Evolutionary conservation across 129 eudicot genomes (phyloP).

Genomic region (Arctium lappa): DNA sequence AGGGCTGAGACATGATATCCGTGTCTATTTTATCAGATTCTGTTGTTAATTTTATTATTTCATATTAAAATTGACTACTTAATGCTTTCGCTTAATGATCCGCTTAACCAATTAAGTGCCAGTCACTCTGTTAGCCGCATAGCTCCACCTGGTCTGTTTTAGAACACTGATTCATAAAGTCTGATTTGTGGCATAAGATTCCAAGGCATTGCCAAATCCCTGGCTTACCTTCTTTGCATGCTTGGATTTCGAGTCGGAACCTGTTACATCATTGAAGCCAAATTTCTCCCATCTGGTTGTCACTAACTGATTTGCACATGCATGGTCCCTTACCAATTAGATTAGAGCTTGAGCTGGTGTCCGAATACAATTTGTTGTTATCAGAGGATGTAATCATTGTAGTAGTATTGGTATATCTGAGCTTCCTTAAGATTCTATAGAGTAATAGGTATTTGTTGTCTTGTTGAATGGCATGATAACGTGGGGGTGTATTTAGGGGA

Average conservation of each 20-base stretch:
- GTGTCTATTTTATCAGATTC: not conserved
- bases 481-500: not conserved
- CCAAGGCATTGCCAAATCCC: not conserved
- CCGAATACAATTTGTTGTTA: not conserved
- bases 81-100: not conserved
- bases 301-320: not conserved
- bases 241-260: not conserved
- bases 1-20: not conserved
- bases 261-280: not conserved
- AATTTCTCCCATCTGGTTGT: not conserved
- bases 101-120: not conserved
- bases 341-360: not conserved
- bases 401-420: not conserved
- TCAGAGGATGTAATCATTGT: not conserved
- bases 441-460: not conserved
- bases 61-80: not conserved
- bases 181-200: not conserved
- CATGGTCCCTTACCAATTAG: not conserved
- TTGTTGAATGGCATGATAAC: constrained; percentile 10
- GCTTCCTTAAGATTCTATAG: constrained; percentile 4
- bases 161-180: not conserved
- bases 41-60: not conserved
- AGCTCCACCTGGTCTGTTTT: not conserved
- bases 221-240: not conserved
- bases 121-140: not conserved